Percentiles rank a stretch among this genome's conserved stretches.
Evolutionary conservation across 2,329 filamentous ascomycete species (phyloP).

Genomic region (Ophiostoma tasmaniense): DNA sequence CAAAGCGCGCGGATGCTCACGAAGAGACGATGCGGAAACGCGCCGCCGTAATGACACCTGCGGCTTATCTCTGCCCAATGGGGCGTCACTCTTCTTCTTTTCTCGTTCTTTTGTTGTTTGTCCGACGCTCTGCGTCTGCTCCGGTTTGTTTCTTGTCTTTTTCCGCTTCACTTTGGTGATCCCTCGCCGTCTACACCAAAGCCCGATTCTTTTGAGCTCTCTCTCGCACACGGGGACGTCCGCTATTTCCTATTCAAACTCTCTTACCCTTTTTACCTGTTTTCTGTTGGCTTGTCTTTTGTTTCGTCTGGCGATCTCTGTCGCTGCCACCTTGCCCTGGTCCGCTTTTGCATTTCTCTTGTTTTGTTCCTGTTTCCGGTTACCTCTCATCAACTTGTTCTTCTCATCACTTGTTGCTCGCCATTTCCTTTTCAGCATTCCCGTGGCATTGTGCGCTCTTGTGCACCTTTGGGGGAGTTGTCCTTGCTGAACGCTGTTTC

Average conservation of each 20-base stretch:
- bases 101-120: neutral
- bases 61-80: constrained; percentile 66
- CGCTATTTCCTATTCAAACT: constrained; percentile 10
- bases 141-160: constrained; percentile 6
- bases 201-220: constrained; percentile 15
- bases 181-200: neutral
- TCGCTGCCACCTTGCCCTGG: constrained; percentile 5
- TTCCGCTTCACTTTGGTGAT: constrained; percentile 4
- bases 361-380: neutral
- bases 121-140: constrained; percentile 37
- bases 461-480: constrained; percentile 4
- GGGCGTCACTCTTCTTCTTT: constrained; percentile 5
- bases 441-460: constrained; percentile 4
- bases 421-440: constrained; percentile 3
- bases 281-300: neutral
- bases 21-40: constrained; percentile 72
- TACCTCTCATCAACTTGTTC: constrained; percentile 11
- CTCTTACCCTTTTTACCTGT: constrained; percentile 8
- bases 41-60: constrained; percentile 98
- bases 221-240: constrained; percentile 10
- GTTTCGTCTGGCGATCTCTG: neutral
- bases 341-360: neutral
- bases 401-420: constrained; percentile 9
- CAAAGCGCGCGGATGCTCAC: neutral
- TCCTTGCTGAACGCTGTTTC: constrained; percentile 7